Evolutionary conservation across 768 basidiomycete genomes (phyloP).

Genomic region (Butyriboletus loyo): DNA sequence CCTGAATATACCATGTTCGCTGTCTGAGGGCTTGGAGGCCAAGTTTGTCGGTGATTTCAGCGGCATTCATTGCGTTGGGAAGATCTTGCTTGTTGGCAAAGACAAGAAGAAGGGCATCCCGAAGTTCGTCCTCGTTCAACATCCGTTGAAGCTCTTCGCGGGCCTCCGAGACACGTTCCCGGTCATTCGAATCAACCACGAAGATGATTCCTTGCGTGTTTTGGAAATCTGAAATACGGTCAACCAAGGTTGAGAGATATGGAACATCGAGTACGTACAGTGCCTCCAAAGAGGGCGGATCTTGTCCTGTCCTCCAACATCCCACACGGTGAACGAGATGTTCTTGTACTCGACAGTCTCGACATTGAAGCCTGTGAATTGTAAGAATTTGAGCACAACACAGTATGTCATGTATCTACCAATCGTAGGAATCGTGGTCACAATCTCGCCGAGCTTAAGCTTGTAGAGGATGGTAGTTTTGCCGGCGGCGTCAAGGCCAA

Average conservation of each 20-base stretch:
- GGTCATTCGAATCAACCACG: slow-evolving; percentile 98
- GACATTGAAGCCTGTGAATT: slow-evolving; percentile 90
- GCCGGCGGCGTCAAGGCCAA: slow-evolving; percentile 99
- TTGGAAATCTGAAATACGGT: slow-evolving; percentile 82
- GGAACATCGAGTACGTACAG: slow-evolving; percentile 60
- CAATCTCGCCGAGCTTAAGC: slow-evolving; percentile 99
- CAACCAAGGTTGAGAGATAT: slow-evolving; percentile 7
- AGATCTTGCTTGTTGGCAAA: slow-evolving; percentile 99
- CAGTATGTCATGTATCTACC: slow-evolving; percentile 52
- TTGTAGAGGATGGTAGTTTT: slow-evolving; percentile 99
- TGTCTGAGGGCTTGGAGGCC: slow-evolving; percentile 96
- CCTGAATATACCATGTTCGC: slow-evolving; percentile 98
- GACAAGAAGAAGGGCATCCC: slow-evolving; percentile 96
- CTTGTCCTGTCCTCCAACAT: slow-evolving; percentile 99
- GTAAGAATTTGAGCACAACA: slow-evolving; percentile 8
- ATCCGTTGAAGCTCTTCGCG: slow-evolving; percentile 99
- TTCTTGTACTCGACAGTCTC: slow-evolving; percentile 99
- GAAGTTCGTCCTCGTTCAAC: slow-evolving; percentile 99
- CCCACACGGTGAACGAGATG: slow-evolving; percentile 99
- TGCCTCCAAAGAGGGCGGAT: slow-evolving; percentile 99
- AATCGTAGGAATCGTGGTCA: slow-evolving; percentile 99
- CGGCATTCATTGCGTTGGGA: slow-evolving; percentile 99
- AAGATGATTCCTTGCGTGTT: slow-evolving; percentile 99
- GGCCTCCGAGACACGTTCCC: slow-evolving; percentile 98
- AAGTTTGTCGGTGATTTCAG: slow-evolving; percentile 99